Conservation (phyloP, 768 basidiomycete genomes). For the Wakefieldia striispora region DNA sequence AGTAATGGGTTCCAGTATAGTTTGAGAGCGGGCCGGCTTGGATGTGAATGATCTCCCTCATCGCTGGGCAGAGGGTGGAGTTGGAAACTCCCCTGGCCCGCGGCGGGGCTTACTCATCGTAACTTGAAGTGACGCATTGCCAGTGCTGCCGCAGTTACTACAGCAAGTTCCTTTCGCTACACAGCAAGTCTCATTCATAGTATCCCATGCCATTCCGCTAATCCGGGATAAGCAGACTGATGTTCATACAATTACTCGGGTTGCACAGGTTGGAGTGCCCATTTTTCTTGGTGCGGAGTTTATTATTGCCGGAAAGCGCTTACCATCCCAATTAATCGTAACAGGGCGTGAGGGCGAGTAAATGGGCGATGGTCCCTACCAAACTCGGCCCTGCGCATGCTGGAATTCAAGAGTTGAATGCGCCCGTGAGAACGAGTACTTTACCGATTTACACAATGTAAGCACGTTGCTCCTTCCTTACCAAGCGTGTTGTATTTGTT, state of each 20-base stretch:
- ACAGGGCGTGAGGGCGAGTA: background rate
- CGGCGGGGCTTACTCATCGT: too few relatives aligned
- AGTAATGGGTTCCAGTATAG: slow-evolving; percentile 73
- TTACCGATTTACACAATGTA: background rate
- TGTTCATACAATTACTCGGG: too few relatives aligned
- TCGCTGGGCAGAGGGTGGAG: slow-evolving; percentile 21
- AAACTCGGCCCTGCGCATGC: background rate
- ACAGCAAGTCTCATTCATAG: background rate
- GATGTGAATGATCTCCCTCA: slow-evolving; percentile 79
- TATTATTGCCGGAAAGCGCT: background rate
- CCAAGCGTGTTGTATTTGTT: background rate
- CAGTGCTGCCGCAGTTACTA: background rate
- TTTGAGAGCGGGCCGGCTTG: slow-evolving; percentile 71
- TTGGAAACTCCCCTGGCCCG: too few relatives aligned
- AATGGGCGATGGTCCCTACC: background rate
- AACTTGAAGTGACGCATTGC: too few relatives aligned
- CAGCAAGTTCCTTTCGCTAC: slow-evolving; percentile 3
- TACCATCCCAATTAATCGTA: background rate
- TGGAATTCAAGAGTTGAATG: too few relatives aligned
- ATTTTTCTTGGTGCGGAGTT: background rate
- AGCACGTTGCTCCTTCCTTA: background rate
- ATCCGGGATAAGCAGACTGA: too few relatives aligned
- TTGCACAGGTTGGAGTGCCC: background rate
- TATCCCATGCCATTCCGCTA: too few relatives aligned
- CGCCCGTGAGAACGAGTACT: background rate